A percentile compares a stretch with the other conserved stretches of the same genome.
Conservation (phyloP, 2,329 filamentous ascomycete genomes). For the Chaetothyriales sp. region DNA sequence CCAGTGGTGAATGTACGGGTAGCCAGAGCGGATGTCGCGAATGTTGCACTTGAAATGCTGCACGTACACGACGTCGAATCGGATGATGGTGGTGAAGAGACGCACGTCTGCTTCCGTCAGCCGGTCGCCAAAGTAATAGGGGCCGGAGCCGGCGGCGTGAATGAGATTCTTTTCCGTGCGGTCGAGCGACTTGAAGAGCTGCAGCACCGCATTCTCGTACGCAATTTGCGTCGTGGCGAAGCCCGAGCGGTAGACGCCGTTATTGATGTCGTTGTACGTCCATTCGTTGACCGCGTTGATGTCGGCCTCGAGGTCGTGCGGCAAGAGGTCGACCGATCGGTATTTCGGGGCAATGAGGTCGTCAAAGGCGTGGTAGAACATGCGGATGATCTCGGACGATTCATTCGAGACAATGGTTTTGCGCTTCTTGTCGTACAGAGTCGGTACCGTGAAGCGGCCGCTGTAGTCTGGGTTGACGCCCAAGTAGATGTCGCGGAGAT, state of each 20-base stretch:
- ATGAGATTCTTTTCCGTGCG: constrained; percentile 57
- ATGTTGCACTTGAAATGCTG: constrained; percentile 76
- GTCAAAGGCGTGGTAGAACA: constrained; percentile 76
- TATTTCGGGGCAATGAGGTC: constrained; percentile 48
- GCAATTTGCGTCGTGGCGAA: constrained; percentile 75
- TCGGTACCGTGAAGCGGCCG: constrained; percentile 77
- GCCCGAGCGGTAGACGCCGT: constrained; percentile 47
- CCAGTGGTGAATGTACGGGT: constrained; percentile 70
- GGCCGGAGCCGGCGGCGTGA: constrained; percentile 29
- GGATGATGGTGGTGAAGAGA: constrained; percentile 58
- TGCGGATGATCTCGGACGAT: constrained; percentile 78
- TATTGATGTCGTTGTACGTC: constrained; percentile 55
- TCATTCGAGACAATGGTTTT: constrained; percentile 80
- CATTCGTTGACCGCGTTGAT: constrained; percentile 71
- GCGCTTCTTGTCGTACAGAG: constrained; percentile 57
- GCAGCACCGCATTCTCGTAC: constrained; percentile 60
- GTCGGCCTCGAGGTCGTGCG: constrained; percentile 44
- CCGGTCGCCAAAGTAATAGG: constrained; percentile 60
- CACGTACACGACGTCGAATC: constrained; percentile 67
- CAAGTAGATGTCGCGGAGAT: constrained; percentile 72
- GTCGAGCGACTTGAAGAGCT: constrained; percentile 66
- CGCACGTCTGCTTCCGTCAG: constrained; percentile 75
- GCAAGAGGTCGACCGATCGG: constrained; percentile 50
- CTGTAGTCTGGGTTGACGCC: constrained; percentile 55
- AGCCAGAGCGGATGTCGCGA: constrained; percentile 69